These are phyloP conservation scores for Rhododendron molle DNA, from an alignment of 148 eudicot genomes.

Conservation along the genomic window DNA sequence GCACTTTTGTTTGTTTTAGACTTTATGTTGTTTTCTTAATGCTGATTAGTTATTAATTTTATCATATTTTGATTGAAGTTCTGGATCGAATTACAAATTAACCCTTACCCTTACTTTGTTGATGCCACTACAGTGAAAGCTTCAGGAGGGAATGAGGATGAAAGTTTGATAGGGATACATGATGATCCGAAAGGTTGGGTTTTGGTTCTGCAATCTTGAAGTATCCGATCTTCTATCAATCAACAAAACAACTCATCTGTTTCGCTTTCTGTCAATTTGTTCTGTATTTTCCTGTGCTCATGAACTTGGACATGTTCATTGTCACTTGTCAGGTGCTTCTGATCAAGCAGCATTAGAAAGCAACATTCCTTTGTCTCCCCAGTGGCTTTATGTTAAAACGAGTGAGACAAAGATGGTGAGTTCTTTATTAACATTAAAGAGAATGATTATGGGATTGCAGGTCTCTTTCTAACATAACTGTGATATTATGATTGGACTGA, in stretches of 20 bases:
- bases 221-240: neutral
- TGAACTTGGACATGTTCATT: neutral
- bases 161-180: constrained; percentile 41
- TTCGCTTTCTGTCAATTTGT: neutral
- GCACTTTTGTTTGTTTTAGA: neutral
- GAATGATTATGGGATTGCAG: neutral
- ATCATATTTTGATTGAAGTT: neutral
- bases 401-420: constrained; percentile 68
- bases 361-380: constrained; percentile 95
- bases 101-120: neutral
- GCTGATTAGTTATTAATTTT: neutral
- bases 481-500: neutral
- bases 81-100: neutral
- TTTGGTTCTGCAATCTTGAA: neutral
- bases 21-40: neutral
- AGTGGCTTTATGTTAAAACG: constrained; percentile 90
- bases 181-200: constrained; percentile 74
- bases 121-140: constrained; percentile 27
- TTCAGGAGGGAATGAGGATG: constrained; percentile 52
- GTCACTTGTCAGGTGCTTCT: constrained; percentile 18
- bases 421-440: constrained; percentile 1
- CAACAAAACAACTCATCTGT: neutral
- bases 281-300: neutral
- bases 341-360: constrained; percentile 75
- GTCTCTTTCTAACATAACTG: neutral